Conservation (phyloP, 1,284 basidiomycete genomes). For the Pholiota adiposa region DNA sequence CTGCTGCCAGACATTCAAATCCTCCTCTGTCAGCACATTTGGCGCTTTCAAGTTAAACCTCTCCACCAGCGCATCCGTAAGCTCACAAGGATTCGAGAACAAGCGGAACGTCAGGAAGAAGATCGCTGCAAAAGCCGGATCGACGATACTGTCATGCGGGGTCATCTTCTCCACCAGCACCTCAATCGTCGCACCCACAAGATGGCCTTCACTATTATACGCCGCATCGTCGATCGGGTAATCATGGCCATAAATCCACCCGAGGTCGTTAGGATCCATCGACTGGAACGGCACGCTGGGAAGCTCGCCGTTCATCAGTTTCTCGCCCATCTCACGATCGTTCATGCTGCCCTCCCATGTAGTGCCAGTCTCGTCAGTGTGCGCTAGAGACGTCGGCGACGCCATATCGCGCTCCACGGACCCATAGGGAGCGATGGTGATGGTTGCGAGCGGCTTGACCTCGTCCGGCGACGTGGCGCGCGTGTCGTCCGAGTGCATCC, state of each 20-base stretch:
- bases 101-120: constrained; percentile 98
- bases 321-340: constrained; percentile 53
- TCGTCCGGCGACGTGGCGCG: constrained; percentile 52
- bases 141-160: constrained; percentile 89
- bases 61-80: constrained; percentile 77
- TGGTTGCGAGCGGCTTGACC: constrained; percentile 34
- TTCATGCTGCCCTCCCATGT: constrained; percentile 58
- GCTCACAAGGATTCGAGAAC: constrained; percentile 80
- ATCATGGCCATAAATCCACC: constrained; percentile 71
- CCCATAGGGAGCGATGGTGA: constrained; percentile 29
- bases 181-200: constrained; percentile 89
- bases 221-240: constrained; percentile 83
- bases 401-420: constrained; percentile 45
- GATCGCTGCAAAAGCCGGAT: constrained; percentile 82
- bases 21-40: constrained; percentile 58
- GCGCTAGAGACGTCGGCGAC: constrained; percentile 53
- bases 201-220: constrained; percentile 87
- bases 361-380: constrained; percentile 56
- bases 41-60: constrained; percentile 84
- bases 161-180: constrained; percentile 96
- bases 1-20: constrained; percentile 80
- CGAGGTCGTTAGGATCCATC: constrained; percentile 41
- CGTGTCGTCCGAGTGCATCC: constrained; percentile 49
- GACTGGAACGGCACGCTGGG: constrained; percentile 51
- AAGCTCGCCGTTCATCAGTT: constrained; percentile 55